phyloP scores from a whole-genome alignment of 1,139 yeast genomes.

The Hansenula sp. region DNA sequence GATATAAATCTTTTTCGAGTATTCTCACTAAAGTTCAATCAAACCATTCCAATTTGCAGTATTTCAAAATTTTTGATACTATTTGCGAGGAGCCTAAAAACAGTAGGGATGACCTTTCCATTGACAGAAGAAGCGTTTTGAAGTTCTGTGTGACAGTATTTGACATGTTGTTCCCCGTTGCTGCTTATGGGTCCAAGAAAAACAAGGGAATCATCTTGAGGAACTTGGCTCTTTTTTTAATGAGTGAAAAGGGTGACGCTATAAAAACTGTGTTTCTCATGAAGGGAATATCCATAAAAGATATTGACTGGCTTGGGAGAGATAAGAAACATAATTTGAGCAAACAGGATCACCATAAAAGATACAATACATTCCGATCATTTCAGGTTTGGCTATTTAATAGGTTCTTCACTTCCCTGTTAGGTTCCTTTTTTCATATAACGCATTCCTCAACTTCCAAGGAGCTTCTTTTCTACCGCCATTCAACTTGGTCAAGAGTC shows the following conservation, averaged over 20 bases:
- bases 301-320: constrained; percentile 46
- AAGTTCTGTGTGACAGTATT: constrained; percentile 38
- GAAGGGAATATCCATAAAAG: constrained; percentile 32
- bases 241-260: constrained; percentile 31
- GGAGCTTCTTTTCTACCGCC: constrained; percentile 50
- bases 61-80: constrained; percentile 8
- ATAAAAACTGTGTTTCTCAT: constrained; percentile 28
- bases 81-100: constrained; percentile 7
- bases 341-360: constrained; percentile 33
- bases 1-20: constrained; percentile 8
- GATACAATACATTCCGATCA: constrained; percentile 31
- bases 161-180: constrained; percentile 48
- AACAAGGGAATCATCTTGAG: constrained; percentile 43
- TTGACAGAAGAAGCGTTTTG: constrained; percentile 31
- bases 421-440: constrained; percentile 62
- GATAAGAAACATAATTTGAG: constrained; percentile 26
- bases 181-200: constrained; percentile 48
- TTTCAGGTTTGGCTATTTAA: constrained; percentile 61
- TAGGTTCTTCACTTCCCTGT: constrained; percentile 41
- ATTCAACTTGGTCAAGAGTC: constrained; percentile 51
- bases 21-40: constrained; percentile 4
- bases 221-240: constrained; percentile 37
- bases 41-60: constrained; percentile 10
- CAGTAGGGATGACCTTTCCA: constrained; percentile 15
- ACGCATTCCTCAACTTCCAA: constrained; percentile 48